phyloP scores from a whole-genome alignment of 1,139 yeast species.

The Diutina catenulata region DNA sequence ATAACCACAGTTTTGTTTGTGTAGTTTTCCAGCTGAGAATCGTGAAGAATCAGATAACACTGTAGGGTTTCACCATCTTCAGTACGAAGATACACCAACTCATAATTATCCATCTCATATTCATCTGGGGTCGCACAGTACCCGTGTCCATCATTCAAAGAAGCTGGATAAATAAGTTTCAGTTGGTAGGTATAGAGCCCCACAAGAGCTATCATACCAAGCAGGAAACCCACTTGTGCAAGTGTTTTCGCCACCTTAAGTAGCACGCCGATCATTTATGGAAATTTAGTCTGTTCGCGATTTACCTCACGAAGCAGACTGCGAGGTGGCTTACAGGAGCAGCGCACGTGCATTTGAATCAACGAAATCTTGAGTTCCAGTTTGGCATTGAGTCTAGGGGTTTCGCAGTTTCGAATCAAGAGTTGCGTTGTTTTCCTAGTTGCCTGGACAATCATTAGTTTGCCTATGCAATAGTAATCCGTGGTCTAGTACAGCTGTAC shows the following conservation, averaged over 20 bases:
- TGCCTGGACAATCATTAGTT: no score
- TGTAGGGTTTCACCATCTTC: conserved; percentile 47
- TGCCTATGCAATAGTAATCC: no score
- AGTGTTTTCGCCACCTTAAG: conserved; percentile 7
- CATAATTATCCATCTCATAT: conserved; percentile 54
- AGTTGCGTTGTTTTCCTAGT: no score
- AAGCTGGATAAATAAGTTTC: conserved; percentile 69
- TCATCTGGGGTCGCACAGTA: conserved; percentile 70
- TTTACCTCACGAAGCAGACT: no score
- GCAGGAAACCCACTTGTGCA: conserved; percentile 19
- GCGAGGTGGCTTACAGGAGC: no score
- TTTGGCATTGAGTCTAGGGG: no score
- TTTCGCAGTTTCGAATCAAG: no score
- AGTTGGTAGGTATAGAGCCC: conserved; percentile 62
- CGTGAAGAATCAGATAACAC: conserved; percentile 37
- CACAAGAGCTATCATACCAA: conserved; percentile 29
- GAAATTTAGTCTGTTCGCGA: no score
- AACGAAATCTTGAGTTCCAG: no score
- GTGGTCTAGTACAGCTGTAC: no score
- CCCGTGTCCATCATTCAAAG: conserved; percentile 66
- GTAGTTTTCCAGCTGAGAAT: conserved; percentile 26
- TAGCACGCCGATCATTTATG: no score
- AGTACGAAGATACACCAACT: conserved; percentile 50
- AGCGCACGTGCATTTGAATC: no score
- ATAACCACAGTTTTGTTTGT: conserved; percentile 62